Evolutionary conservation across 331 rosid genomes (phyloP).

Genomic region (Dryas integrifolia): DNA sequence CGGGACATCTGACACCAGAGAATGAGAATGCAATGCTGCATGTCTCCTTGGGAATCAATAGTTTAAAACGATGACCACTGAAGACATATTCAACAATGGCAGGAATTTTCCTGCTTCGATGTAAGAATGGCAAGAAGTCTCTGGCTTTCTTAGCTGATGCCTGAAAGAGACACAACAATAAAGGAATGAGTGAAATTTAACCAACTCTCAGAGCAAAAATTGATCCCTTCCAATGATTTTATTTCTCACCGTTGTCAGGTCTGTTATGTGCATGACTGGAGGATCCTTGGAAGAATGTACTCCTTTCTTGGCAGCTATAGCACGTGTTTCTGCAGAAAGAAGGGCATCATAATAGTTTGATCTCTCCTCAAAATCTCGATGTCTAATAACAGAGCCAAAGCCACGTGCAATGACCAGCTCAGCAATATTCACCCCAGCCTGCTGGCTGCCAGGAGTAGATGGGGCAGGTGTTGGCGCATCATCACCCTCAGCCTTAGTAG

Average conservation of each 20-base stretch:
- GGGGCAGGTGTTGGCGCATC: slow-evolving; percentile 49
- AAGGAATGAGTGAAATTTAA: slow-evolving; percentile 12
- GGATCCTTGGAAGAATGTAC: slow-evolving; percentile 82
- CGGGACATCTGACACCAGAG: slow-evolving; percentile 92
- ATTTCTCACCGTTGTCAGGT: slow-evolving; percentile 62
- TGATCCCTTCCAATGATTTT: slow-evolving; percentile 13
- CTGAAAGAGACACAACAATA: slow-evolving; percentile 32
- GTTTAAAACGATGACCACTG: slow-evolving; percentile 87
- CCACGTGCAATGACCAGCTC: slow-evolving; percentile 75
- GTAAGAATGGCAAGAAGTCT: slow-evolving; percentile 84
- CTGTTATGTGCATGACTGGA: slow-evolving; percentile 87
- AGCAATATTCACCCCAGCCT: slow-evolving; percentile 58
- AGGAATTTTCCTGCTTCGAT: slow-evolving; percentile 74
- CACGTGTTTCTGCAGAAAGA: slow-evolving; percentile 84
- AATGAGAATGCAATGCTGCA: slow-evolving; percentile 87
- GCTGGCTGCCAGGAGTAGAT: slow-evolving; percentile 47
- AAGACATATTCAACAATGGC: slow-evolving; percentile 93
- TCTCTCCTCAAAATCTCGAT: slow-evolving; percentile 92
- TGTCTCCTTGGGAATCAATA: slow-evolving; percentile 91
- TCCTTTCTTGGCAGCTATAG: slow-evolving; percentile 71
- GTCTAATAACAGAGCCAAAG: slow-evolving; percentile 78
- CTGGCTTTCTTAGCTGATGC: slow-evolving; percentile 77
- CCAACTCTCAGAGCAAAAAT: neutral
- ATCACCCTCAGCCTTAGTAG: slow-evolving; percentile 58
- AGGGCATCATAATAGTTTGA: slow-evolving; percentile 85